Percentiles rank a stretch among this genome's conserved stretches.
Conservation (phyloP, 345 rosid genomes). For the Leavenworthia alabamica region DNA sequence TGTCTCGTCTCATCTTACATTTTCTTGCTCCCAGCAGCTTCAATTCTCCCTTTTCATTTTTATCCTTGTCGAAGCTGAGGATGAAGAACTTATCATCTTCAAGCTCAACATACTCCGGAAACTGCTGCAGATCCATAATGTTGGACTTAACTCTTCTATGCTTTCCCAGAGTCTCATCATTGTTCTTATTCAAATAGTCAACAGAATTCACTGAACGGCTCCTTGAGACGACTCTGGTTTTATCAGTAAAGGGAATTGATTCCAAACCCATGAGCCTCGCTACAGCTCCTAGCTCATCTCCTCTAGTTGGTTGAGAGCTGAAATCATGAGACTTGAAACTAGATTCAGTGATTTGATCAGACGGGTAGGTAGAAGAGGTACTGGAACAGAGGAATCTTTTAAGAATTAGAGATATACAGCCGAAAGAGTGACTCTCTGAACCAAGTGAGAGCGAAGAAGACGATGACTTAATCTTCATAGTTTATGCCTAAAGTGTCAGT, state of each 20-base stretch:
- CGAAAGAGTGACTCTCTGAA: slow-evolving; percentile 33
- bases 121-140: slow-evolving; percentile 28
- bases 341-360: slow-evolving; percentile 38
- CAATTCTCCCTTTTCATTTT: slow-evolving; percentile 16
- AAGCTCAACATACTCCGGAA: slow-evolving; percentile 47
- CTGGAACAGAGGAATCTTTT: slow-evolving; percentile 52
- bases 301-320: background rate
- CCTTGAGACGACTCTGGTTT: slow-evolving; percentile 31
- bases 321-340: slow-evolving; percentile 14
- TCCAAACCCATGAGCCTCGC: slow-evolving; percentile 86
- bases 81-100: slow-evolving; percentile 60
- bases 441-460: slow-evolving; percentile 35
- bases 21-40: slow-evolving; percentile 12
- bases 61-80: slow-evolving; percentile 47
- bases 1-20: slow-evolving; percentile 14
- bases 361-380: slow-evolving; percentile 53
- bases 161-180: slow-evolving; percentile 18
- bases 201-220: slow-evolving; percentile 46
- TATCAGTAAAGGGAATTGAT: slow-evolving; percentile 16
- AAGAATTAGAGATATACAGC: slow-evolving; percentile 47
- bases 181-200: slow-evolving; percentile 20
- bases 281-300: slow-evolving; percentile 48
- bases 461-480: slow-evolving; percentile 37
- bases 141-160: slow-evolving; percentile 39
- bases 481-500: slow-evolving; percentile 24